Evolutionary conservation across 2,329 filamentous ascomycete species (phyloP), one percentile per base, ranked within the genome.

Genomic region (Trichoderma sp.): DNA sequence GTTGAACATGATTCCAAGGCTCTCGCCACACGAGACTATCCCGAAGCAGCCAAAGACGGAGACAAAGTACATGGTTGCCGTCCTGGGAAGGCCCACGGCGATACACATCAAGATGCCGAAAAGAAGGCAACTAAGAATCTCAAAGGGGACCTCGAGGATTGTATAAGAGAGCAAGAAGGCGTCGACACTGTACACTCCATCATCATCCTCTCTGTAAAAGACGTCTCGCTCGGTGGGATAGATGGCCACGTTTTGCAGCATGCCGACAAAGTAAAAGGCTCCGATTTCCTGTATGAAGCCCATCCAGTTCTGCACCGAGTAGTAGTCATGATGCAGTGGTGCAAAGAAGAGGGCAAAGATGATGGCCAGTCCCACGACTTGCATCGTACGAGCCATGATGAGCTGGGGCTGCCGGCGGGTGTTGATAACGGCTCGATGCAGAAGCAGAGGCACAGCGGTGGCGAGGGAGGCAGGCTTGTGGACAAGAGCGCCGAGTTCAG

Each of bases 1-100:
- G 78, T 92, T 92, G 81, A 93, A 93, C 80, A 92, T 88, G 74
- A 93, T 92, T 1, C 91, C 91, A 0, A 93, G 74, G 61, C 87
- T 90, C 80, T 93, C 91, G 32, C 91, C 91, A 72, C 90, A 92
- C 65, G 82, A 89, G n/a, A 92, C 89, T 64, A 93, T 87, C 71
- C 88, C 90, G 73, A 93, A 92, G 70, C 87, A 88, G 71, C 89
- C 87, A 78, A 90, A 92, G 2, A 87, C 83, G 57, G 85, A 82
- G 42, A 90, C 84, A 73, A 92, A 91, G 76, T 90, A 91, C 75
- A 92, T 86, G 68, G 84, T 80, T 0, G 80, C 84, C 0, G 87
- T 89, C 35, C 87, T 84, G 5, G 88, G 84, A 10, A 93, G 80
- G 0, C 89, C 90, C 5, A 88, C 85, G 0, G 88, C 90, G 8